A percentile compares a stretch with the other conserved stretches of the same genome.
Conservation (phyloP, 2,329 filamentous ascomycete genomes). For the Raffaelea ambrosiae region DNA sequence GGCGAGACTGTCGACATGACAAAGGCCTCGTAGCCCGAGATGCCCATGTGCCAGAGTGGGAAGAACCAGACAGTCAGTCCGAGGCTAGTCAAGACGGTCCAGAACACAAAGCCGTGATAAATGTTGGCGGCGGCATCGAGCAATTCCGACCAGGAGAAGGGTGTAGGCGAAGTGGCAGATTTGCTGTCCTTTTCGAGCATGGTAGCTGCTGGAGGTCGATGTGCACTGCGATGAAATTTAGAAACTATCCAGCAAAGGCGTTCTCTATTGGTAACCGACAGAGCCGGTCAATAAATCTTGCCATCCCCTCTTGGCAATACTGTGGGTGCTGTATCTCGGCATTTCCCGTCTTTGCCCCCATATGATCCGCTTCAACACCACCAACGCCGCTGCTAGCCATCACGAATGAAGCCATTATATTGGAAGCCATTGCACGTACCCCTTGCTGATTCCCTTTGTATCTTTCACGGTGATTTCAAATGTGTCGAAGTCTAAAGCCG, state of each 20-base stretch:
- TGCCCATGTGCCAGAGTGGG: constrained; percentile 97
- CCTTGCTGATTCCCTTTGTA: constrained; percentile 83
- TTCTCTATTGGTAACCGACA: not conserved
- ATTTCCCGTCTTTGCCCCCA: too few species aligned
- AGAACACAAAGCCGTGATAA: constrained; percentile 93
- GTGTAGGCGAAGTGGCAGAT: constrained; percentile 65
- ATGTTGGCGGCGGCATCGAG: constrained; percentile 80
- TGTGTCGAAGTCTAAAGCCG: constrained; percentile 79
- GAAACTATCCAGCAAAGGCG: constrained; percentile 19
- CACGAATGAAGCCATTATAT: too few species aligned
- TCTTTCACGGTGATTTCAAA: constrained; percentile 87
- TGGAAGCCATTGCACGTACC: constrained; percentile 97
- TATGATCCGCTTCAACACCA: too few species aligned
- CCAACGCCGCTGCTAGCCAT: too few species aligned
- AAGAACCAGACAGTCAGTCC: constrained; percentile 95
- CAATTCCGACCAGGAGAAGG: constrained; percentile 64
- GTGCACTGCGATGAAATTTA: constrained; percentile 39
- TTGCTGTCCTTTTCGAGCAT: constrained; percentile 69
- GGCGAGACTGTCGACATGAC: constrained; percentile 81
- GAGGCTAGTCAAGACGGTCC: constrained; percentile 86
- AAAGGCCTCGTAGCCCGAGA: constrained; percentile 88
- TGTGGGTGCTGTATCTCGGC: too few species aligned
- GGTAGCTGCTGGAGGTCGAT: constrained; percentile 28
- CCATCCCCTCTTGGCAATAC: too few species aligned
- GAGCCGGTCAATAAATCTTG: too few species aligned